These are phyloP conservation scores for Aspergillus jensenii DNA, from an alignment of 2,329 filamentous ascomycete species.

Conservation along the genomic window DNA sequence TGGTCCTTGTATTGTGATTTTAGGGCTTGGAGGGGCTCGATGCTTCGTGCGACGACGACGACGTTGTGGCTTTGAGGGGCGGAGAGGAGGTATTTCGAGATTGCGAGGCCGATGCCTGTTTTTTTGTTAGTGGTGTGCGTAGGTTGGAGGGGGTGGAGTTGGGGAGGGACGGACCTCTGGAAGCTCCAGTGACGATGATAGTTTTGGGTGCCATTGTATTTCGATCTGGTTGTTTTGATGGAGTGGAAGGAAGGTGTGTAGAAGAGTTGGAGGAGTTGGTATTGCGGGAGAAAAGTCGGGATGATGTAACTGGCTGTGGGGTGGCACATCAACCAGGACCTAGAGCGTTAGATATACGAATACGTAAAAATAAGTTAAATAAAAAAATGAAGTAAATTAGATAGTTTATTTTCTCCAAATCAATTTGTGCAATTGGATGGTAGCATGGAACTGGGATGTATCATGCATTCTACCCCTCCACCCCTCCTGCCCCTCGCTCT, in stretches of 20 bases:
- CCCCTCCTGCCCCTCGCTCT: neutral
- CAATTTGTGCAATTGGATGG: neutral
- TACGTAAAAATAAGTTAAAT: too few relatives aligned
- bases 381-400: too few relatives aligned
- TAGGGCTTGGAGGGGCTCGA: constrained; percentile 54
- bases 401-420: too few relatives aligned
- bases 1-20: constrained; percentile 54
- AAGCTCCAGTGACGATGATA: constrained; percentile 69
- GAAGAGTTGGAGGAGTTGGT: neutral
- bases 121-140: neutral
- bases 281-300: neutral
- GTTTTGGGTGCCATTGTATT: constrained; percentile 57
- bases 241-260: neutral
- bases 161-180: constrained; percentile 49
- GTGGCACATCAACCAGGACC: neutral
- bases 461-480: neutral
- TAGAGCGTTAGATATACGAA: too few relatives aligned
- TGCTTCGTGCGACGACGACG: constrained; percentile 58
- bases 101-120: constrained; percentile 61
- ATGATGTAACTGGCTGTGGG: neutral
- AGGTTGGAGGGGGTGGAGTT: neutral
- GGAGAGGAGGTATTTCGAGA: constrained; percentile 59
- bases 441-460: neutral
- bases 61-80: constrained; percentile 53
- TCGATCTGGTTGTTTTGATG: neutral